phyloP scores from a whole-genome alignment of 495 filamentous ascomycete genomes.

The Paragyromitra xinjiangensis region DNA sequence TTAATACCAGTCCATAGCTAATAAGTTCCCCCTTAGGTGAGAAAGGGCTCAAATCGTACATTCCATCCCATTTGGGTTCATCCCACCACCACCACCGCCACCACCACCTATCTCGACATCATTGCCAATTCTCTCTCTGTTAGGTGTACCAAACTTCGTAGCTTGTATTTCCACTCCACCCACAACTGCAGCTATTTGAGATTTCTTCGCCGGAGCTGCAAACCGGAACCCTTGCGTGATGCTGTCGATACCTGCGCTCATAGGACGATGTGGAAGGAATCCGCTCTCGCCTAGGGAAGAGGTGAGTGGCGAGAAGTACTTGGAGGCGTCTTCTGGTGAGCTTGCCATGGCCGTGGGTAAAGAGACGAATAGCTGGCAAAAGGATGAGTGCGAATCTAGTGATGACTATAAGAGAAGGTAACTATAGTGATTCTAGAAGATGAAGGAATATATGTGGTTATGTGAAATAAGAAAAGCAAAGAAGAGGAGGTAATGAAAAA shows the following conservation, averaged over 20 bases:
- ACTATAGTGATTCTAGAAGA: not conserved
- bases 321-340: not conserved
- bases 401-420: not conserved
- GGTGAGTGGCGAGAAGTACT: not conserved
- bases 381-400: not conserved
- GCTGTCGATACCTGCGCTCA: constrained; percentile 36
- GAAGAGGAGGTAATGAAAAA: not conserved
- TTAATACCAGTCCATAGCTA: not conserved
- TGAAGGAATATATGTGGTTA: not conserved
- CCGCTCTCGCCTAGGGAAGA: constrained; percentile 18
- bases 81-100: not conserved
- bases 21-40: not conserved
- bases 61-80: constrained; percentile 1
- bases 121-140: constrained; percentile 17
- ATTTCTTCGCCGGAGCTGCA: constrained; percentile 41
- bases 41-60: constrained; percentile 8
- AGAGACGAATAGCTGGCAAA: not conserved
- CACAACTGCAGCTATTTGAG: not conserved
- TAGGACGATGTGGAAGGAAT: constrained; percentile 31
- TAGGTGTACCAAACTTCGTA: not conserved
- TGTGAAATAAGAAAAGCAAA: not conserved
- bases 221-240: constrained; percentile 49
- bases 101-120: not conserved
- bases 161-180: not conserved
- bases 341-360: constrained; percentile 13